Evolutionary conservation across 2,329 filamentous ascomycete genomes (phyloP).

Genomic region (Calonectria pauciramosa): DNA sequence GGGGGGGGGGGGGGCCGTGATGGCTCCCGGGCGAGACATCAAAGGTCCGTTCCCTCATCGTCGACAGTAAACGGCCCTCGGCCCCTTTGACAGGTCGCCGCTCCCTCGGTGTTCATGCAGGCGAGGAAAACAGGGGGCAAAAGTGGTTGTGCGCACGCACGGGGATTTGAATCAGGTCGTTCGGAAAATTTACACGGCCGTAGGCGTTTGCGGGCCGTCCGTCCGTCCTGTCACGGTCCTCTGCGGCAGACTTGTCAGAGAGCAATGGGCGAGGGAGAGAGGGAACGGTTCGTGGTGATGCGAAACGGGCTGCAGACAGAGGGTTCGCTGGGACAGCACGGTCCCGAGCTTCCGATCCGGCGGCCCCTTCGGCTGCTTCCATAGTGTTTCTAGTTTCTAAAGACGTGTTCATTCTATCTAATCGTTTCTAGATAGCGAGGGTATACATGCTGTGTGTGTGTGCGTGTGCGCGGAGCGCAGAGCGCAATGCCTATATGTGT

Average conservation of each 20-base stretch:
- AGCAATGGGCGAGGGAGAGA: not conserved
- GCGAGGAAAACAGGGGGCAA: not conserved
- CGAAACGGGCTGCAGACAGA: slow-evolving; percentile 13
- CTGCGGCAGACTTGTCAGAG: not conserved
- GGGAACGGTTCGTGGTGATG: not conserved
- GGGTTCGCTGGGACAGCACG: not conserved
- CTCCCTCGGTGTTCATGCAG: not conserved
- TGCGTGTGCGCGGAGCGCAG: not conserved
- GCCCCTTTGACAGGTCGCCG: not conserved
- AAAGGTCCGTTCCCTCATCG: not conserved
- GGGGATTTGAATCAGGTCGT: not conserved
- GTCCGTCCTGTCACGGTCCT: not conserved
- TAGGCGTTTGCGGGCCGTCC: not conserved
- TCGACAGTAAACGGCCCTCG: not conserved
- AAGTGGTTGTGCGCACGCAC: not conserved
- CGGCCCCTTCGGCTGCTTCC: not conserved
- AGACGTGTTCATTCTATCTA: not conserved
- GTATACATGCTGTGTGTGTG: slow-evolving; percentile 14
- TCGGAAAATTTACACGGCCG: slow-evolving; percentile 10
- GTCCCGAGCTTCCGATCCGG: not conserved
- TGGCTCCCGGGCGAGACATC: not conserved
- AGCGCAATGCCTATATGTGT: not conserved
- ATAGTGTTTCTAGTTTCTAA: not conserved
- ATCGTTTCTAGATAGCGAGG: slow-evolving; percentile 5
- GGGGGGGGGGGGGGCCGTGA: not conserved